These are phyloP conservation scores for Orbilia brochopaga DNA, from an alignment of 2,329 filamentous ascomycete genomes.

Conservation along the genomic window DNA sequence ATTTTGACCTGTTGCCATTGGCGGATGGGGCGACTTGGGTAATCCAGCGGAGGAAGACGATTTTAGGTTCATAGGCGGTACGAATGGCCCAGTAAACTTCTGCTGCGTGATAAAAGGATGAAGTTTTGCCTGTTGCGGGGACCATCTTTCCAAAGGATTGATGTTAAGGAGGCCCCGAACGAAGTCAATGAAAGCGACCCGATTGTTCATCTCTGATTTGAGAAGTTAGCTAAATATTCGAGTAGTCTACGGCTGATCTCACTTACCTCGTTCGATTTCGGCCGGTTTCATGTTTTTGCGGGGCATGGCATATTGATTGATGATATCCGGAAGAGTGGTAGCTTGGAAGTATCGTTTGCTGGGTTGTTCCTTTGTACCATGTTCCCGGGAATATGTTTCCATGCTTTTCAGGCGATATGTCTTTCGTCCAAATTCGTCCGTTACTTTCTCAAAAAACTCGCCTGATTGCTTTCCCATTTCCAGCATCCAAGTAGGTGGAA, in stretches of 20 bases:
- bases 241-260: constrained; percentile 54
- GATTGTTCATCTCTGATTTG: constrained; percentile 90
- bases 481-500: constrained; percentile 98
- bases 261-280: constrained; percentile 90
- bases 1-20: constrained; percentile 36
- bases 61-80: constrained; percentile 96
- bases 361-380: constrained; percentile 94
- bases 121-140: constrained; percentile 93
- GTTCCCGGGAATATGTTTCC: constrained; percentile 96
- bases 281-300: constrained; percentile 99
- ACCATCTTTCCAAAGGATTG: constrained; percentile 96
- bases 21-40: constrained; percentile 60
- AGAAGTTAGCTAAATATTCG: constrained; percentile 18
- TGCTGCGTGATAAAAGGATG: constrained; percentile 99
- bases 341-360: constrained; percentile 99
- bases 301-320: constrained; percentile 97
- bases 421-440: constrained; percentile 89
- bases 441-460: constrained; percentile 92
- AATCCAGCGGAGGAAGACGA: constrained; percentile 71
- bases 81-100: constrained; percentile 94
- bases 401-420: constrained; percentile 93
- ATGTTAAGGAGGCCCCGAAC: constrained; percentile 90
- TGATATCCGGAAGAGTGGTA: constrained; percentile 92
- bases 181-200: constrained; percentile 96
- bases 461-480: constrained; percentile 98